phyloP scores from a whole-genome alignment of 2,329 filamentous ascomycete genomes.

The Aspergillus felis region DNA sequence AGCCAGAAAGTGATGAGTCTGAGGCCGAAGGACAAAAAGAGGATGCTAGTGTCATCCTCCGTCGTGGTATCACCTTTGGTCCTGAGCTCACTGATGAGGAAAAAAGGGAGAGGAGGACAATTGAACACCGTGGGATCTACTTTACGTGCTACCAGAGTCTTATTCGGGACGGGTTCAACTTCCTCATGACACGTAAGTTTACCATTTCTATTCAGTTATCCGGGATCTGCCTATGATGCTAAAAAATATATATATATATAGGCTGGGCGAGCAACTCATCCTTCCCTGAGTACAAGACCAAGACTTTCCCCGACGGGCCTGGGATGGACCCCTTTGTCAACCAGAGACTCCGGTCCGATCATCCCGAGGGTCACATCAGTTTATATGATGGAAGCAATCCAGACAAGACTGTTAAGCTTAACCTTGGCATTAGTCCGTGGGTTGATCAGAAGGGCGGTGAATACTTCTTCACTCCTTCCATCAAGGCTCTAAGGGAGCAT shows the following conservation, averaged over 20 bases:
- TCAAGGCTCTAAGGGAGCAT: constrained; percentile 19
- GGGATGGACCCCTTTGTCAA: constrained; percentile 20
- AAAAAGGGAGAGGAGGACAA: constrained; percentile 21
- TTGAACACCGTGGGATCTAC: constrained; percentile 42
- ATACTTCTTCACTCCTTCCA: constrained; percentile 46
- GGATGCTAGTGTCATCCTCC: constrained; percentile 34
- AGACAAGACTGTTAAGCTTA: constrained; percentile 11
- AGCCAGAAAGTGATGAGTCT: neutral
- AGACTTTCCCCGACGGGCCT: constrained; percentile 6
- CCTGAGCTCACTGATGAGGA: constrained; percentile 36
- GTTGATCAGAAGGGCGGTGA: constrained; percentile 43
- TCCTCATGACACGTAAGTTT: constrained; percentile 25
- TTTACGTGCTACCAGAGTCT: constrained; percentile 47
- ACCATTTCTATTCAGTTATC: neutral
- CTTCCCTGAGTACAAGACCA: constrained; percentile 15
- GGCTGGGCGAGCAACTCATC: constrained; percentile 20
- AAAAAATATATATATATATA: neutral
- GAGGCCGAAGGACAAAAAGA: neutral
- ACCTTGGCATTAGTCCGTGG: constrained; percentile 28
- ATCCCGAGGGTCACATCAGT: constrained; percentile 12
- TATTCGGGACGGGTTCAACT: constrained; percentile 36
- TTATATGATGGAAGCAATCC: constrained; percentile 14
- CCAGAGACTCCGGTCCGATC: constrained; percentile 10
- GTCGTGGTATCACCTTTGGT: constrained; percentile 45
- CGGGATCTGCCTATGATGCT: neutral